These are phyloP conservation scores for Exophiala phaeomuriformis DNA, from an alignment of 2,329 filamentous ascomycete genomes.

Conservation along the genomic window DNA sequence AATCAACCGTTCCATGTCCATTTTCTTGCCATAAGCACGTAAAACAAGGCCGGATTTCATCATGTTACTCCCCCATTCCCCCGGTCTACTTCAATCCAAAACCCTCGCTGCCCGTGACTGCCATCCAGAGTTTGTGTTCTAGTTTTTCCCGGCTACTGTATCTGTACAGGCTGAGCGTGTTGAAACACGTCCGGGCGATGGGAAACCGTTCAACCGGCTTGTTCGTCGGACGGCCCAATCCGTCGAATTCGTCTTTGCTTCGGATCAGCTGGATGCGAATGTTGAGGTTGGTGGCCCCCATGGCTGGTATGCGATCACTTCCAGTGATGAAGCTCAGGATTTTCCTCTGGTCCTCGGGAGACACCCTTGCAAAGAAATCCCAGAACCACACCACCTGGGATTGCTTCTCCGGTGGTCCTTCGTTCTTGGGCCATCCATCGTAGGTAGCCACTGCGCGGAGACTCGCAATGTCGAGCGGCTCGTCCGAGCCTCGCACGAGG, in stretches of 20 bases:
- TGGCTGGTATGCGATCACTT: conserved; percentile 82
- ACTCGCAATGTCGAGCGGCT: conserved; percentile 68
- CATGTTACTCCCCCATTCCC: too few species aligned
- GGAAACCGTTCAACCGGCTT: conserved; percentile 65
- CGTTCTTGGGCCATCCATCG: conserved; percentile 62
- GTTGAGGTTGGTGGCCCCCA: conserved; percentile 70
- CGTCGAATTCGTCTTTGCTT: conserved; percentile 16
- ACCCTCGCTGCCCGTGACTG: conserved; percentile 82
- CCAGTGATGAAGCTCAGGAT: conserved; percentile 82
- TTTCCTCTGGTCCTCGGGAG: conserved; percentile 63
- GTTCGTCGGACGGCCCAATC: conserved; percentile 6
- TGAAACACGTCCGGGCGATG: conserved; percentile 86
- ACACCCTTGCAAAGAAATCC: conserved; percentile 64
- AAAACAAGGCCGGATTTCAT: too few species aligned
- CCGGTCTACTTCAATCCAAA: conserved; percentile 70
- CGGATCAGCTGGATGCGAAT: conserved; percentile 42
- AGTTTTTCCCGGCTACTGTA: conserved; percentile 62
- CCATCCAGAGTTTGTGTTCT: conserved; percentile 69
- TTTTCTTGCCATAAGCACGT: not conserved
- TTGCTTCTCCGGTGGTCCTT: conserved; percentile 47
- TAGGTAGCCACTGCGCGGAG: conserved; percentile 71
- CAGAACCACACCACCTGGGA: conserved; percentile 80
- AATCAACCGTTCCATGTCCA: not conserved
- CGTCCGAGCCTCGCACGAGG: conserved; percentile 75
- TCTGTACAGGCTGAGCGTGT: conserved; percentile 68